These are phyloP conservation scores for Abelmoschus esculentus DNA, from an alignment of 345 rosid genomes.

Conservation along the genomic window DNA sequence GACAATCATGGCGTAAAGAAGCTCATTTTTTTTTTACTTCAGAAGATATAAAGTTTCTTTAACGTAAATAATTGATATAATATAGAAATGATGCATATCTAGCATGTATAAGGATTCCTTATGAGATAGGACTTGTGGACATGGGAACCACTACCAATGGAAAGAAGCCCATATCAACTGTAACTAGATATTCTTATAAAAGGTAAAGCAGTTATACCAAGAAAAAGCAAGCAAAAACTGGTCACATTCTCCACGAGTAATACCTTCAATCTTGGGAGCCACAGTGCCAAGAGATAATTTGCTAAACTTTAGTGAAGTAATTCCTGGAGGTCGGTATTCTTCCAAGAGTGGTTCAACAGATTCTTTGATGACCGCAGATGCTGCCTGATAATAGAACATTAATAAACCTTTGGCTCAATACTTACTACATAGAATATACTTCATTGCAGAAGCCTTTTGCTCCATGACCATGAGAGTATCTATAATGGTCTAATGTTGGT, in stretches of 20 bases:
- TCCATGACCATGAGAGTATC: background rate
- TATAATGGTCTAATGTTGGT: background rate
- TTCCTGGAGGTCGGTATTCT: conserved; percentile 94
- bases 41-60: background rate
- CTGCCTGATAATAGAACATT: conserved; percentile 57
- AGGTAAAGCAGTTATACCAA: background rate
- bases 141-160: background rate
- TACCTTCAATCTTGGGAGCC: conserved; percentile 99
- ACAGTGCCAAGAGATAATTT: conserved; percentile 89
- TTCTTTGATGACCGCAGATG: conserved; percentile 76
- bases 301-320: conserved; percentile 81
- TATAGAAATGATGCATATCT: background rate
- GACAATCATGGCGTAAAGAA: background rate
- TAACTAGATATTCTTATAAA: background rate
- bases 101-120: conserved; percentile 1
- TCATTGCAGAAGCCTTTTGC: background rate
- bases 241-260: background rate
- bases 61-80: background rate
- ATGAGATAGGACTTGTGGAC: background rate
- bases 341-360: conserved; percentile 96
- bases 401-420: conserved; percentile 14
- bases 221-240: background rate
- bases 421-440: background rate
- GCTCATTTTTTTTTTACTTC: background rate
- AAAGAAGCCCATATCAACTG: background rate